These are phyloP conservation scores for Zopfochytrium polystomum DNA, from an alignment of 371 early-diverging fungal species.

Conservation along the genomic window DNA sequence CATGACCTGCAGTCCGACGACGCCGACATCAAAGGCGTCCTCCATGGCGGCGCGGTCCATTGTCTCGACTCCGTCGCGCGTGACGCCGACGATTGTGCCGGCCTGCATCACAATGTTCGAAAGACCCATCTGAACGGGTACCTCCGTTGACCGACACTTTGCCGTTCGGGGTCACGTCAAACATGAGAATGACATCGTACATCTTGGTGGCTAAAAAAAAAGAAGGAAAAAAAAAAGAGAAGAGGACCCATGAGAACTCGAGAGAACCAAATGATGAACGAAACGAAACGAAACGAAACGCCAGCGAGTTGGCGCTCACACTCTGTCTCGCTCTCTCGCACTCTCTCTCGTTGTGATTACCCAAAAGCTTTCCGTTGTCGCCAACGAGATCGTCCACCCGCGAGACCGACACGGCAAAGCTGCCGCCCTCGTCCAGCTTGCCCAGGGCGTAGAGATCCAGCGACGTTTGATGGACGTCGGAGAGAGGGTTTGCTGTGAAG, in stretches of 20 bases:
- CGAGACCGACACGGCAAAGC: slow-evolving; percentile 38
- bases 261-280: too few relatives aligned
- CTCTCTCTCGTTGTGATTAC: too few relatives aligned
- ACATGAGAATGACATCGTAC: slow-evolving; percentile 63
- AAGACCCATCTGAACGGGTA: slow-evolving; percentile 57
- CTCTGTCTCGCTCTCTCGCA: too few relatives aligned
- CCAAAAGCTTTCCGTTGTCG: slow-evolving; percentile 11
- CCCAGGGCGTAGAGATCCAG: slow-evolving; percentile 28
- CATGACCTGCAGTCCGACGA: slow-evolving; percentile 67
- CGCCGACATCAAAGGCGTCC: slow-evolving; percentile 60
- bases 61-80: slow-evolving; percentile 43
- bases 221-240: too few relatives aligned
- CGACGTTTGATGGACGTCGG: slow-evolving; percentile 26
- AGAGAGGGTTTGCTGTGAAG: background rate
- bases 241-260: too few relatives aligned
- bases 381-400: slow-evolving; percentile 70
- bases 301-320: background rate
- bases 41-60: slow-evolving; percentile 33
- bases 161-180: slow-evolving; percentile 51
- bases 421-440: slow-evolving; percentile 13
- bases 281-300: background rate
- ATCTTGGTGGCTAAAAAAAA: slow-evolving; percentile 61
- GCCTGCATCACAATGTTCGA: slow-evolving; percentile 61
- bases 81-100: slow-evolving; percentile 51
- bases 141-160: slow-evolving; percentile 53